These are phyloP conservation scores for Meira nashicola DNA, from an alignment of 1,284 basidiomycete species.

Conservation along the genomic window DNA sequence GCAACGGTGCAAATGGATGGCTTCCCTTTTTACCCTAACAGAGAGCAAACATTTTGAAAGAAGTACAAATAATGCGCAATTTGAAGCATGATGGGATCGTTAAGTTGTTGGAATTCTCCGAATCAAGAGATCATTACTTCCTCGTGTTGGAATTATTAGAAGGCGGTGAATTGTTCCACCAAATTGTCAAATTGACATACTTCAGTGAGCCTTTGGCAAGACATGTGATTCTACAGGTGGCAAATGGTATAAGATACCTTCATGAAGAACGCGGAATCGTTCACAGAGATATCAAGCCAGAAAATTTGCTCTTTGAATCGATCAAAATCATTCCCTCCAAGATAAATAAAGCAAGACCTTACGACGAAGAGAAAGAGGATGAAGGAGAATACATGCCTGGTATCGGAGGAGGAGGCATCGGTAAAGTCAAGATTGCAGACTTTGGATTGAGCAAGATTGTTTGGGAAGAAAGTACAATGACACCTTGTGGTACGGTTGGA, in stretches of 20 bases:
- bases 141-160: conserved; percentile 74
- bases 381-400: conserved; percentile 92
- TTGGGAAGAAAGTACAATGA: conserved; percentile 99
- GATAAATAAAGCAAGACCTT: conserved; percentile 70
- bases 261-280: conserved; percentile 98
- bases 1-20: conserved; percentile 5
- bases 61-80: conserved; percentile 99
- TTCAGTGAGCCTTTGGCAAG: conserved; percentile 71
- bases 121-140: conserved; percentile 90
- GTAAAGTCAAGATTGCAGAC: conserved; percentile 96
- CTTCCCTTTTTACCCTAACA: conserved; percentile 54
- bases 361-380: conserved; percentile 98
- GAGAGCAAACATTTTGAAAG: conserved; percentile 98
- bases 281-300: conserved; percentile 98
- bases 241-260: conserved; percentile 86
- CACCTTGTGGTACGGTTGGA: conserved; percentile 96
- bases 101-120: conserved; percentile 58
- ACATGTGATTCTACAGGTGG: conserved; percentile 96
- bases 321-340: conserved; percentile 90
- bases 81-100: conserved; percentile 84
- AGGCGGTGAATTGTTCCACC: conserved; percentile 97
- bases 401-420: conserved; percentile 92
- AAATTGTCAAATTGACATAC: conserved; percentile 98
- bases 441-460: conserved; percentile 97
- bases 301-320: conserved; percentile 89